phyloP scores from a whole-genome alignment of 1,284 basidiomycete genomes.

The Singerocomus rubriflavus region DNA sequence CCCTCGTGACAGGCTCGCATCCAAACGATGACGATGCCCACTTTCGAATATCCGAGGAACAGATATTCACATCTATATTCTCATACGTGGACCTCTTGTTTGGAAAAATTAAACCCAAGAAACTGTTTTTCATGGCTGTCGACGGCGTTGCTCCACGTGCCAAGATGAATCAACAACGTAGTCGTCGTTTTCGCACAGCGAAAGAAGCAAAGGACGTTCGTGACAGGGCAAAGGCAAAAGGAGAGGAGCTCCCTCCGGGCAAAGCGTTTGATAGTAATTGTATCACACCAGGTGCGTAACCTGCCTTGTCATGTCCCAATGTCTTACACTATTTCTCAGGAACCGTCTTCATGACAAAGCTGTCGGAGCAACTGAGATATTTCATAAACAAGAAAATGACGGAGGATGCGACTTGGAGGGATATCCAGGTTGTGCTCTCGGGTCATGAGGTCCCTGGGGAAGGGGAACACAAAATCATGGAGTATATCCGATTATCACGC shows the following conservation, averaged over 20 bases:
- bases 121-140: slow-evolving; percentile 96
- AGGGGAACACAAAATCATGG: slow-evolving; percentile 99
- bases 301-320: not conserved
- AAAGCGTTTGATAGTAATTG: slow-evolving; percentile 99
- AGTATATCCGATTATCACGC: slow-evolving; percentile 93
- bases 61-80: slow-evolving; percentile 97
- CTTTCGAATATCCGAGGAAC: slow-evolving; percentile 93
- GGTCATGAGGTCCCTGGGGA: slow-evolving; percentile 99
- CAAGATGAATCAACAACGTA: slow-evolving; percentile 99
- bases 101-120: slow-evolving; percentile 95
- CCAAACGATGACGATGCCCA: slow-evolving; percentile 94
- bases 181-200: slow-evolving; percentile 91
- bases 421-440: slow-evolving; percentile 90
- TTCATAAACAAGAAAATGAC: slow-evolving; percentile 97
- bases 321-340: slow-evolving; percentile 44
- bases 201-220: slow-evolving; percentile 88
- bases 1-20: slow-evolving; percentile 65
- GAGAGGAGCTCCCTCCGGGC: slow-evolving; percentile 89
- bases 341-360: slow-evolving; percentile 90
- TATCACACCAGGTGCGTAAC: slow-evolving; percentile 87
- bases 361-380: slow-evolving; percentile 91
- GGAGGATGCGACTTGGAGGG: slow-evolving; percentile 92
- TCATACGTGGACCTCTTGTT: slow-evolving; percentile 97
- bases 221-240: slow-evolving; percentile 84
- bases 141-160: slow-evolving; percentile 98